A percentile compares a stretch with the other conserved stretches of the same genome.
Conservation (phyloP, 2,329 filamentous ascomycete species). For the Calonectria pauciramosa region DNA sequence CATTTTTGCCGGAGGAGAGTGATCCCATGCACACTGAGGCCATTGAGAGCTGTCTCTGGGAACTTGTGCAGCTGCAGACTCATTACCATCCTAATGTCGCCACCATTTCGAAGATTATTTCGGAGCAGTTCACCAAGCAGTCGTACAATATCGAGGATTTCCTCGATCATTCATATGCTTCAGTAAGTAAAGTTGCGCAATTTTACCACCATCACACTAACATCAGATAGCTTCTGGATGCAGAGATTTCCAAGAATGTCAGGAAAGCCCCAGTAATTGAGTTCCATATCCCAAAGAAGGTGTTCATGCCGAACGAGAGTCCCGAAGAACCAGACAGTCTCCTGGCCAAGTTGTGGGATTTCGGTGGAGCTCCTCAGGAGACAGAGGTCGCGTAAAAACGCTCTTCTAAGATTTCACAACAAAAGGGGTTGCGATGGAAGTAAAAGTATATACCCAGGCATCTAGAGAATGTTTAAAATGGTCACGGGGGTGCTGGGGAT, state of each 20-base stretch:
- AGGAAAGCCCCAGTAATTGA: constrained; percentile 92
- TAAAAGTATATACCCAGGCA: constrained; percentile 26
- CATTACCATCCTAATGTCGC: constrained; percentile 99
- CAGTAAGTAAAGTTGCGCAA: constrained; percentile 64
- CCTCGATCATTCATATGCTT: constrained; percentile 91
- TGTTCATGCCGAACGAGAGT: constrained; percentile 72
- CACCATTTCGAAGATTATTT: constrained; percentile 91
- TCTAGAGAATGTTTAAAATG: not conserved
- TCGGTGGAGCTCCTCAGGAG: constrained; percentile 49
- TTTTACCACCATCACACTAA: constrained; percentile 47
- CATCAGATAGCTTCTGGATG: constrained; percentile 77
- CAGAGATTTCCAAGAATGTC: constrained; percentile 85
- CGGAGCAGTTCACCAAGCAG: constrained; percentile 97
- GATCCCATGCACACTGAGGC: constrained; percentile 90
- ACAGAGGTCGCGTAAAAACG: constrained; percentile 23
- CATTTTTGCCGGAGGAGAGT: constrained; percentile 80
- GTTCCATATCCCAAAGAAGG: constrained; percentile 91
- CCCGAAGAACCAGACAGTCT: constrained; percentile 66
- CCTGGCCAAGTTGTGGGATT: constrained; percentile 73
- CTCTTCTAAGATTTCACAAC: not conserved
- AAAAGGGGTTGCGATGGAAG: not conserved
- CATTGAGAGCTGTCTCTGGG: constrained; percentile 95
- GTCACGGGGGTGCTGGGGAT: not conserved
- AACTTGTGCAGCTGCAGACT: constrained; percentile 88
- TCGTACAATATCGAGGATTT: constrained; percentile 98